Conservation (phyloP, 306 rosid species). For the Dalbergia oliveri region DNA sequence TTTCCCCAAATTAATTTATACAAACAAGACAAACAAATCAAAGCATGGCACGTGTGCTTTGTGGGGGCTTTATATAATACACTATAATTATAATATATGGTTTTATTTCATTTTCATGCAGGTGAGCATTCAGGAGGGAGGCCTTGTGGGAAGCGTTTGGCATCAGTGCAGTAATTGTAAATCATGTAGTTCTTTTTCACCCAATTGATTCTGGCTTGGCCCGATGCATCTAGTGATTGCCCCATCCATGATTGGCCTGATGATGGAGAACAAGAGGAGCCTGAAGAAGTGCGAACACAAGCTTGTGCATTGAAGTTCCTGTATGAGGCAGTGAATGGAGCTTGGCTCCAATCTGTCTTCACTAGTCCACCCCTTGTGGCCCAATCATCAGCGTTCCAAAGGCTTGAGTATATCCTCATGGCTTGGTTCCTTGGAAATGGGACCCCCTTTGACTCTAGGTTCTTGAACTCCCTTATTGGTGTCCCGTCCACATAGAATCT, state of each 20-base stretch:
- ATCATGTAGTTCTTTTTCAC: constrained; percentile 62
- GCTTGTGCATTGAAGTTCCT: constrained; percentile 58
- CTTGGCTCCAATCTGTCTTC: constrained; percentile 68
- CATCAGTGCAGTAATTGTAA: constrained; percentile 62
- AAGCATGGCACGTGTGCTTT: not conserved
- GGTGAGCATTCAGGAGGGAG: constrained; percentile 49
- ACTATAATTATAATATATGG: not conserved
- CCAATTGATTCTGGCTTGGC: constrained; percentile 53
- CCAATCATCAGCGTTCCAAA: constrained; percentile 76
- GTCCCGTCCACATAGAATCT: constrained; percentile 68
- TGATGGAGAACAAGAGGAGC: constrained; percentile 47
- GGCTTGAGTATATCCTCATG: constrained; percentile 66
- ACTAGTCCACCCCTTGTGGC: constrained; percentile 78
- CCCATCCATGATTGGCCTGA: constrained; percentile 48
- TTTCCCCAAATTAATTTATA: not conserved
- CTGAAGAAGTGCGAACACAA: constrained; percentile 53
- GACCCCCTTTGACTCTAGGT: constrained; percentile 64
- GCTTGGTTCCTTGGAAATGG: constrained; percentile 61
- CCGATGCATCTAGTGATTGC: constrained; percentile 49
- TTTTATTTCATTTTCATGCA: not conserved
- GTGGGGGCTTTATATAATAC: not conserved
- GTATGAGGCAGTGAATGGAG: constrained; percentile 72
- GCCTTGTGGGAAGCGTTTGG: constrained; percentile 60
- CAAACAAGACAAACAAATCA: not conserved
- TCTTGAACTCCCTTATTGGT: constrained; percentile 74